Evolutionary conservation across 345 rosid genomes (phyloP).

Genomic region (Populus deltoides): DNA sequence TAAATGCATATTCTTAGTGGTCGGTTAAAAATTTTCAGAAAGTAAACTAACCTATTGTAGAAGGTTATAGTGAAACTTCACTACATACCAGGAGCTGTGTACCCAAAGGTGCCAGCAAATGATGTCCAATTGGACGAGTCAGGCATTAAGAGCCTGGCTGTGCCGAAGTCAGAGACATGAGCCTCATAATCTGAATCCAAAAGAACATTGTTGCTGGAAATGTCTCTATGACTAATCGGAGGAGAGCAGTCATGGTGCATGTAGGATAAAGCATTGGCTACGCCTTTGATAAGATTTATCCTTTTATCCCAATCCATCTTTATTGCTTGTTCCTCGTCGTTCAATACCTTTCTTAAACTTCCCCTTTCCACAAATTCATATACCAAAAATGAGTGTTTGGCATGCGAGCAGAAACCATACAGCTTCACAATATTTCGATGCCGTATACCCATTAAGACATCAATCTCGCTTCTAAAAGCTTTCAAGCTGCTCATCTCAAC

Average conservation of each 20-base stretch:
- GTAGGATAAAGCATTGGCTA: conserved; percentile 10
- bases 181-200: conserved; percentile 3
- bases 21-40: too few species aligned
- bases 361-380: conserved; percentile 4
- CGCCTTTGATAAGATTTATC: conserved; percentile 5
- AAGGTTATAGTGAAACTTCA: too few species aligned
- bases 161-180: conserved; percentile 17
- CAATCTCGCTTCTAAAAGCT: conserved; percentile 2
- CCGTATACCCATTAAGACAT: not conserved
- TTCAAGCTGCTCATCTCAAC: not conserved
- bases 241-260: conserved; percentile 16
- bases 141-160: conserved; percentile 4
- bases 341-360: not conserved
- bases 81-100: conserved; percentile 15
- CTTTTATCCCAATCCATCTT: conserved; percentile 8
- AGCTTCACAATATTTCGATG: conserved; percentile 13
- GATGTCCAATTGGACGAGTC: not conserved
- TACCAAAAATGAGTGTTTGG: not conserved
- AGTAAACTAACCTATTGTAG: too few species aligned
- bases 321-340: not conserved
- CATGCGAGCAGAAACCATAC: not conserved
- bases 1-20: not conserved
- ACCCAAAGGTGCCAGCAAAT: conserved; percentile 13
- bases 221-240: conserved; percentile 5
- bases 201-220: conserved; percentile 15